These are phyloP conservation scores for Mucuna pruriens DNA, from an alignment of 306 rosid species.

Conservation along the genomic window DNA sequence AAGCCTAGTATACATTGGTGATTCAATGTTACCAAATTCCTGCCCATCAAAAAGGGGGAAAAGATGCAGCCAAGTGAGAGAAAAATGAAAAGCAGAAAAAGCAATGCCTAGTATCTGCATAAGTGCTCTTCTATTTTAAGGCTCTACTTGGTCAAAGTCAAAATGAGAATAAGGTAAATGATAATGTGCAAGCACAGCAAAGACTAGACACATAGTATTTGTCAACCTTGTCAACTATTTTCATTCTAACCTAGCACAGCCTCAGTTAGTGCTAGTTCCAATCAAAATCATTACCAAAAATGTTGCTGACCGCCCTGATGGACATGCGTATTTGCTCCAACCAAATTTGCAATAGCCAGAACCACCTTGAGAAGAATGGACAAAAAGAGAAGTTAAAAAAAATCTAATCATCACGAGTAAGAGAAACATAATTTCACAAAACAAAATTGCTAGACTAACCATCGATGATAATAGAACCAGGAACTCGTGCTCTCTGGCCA, in stretches of 20 bases:
- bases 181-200: constrained; percentile 1
- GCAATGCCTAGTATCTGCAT: constrained; percentile 4
- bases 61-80: not conserved
- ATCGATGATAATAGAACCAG: constrained; percentile 80
- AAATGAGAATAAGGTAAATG: constrained; percentile 13
- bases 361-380: constrained; percentile 62
- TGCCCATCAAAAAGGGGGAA: constrained; percentile 44
- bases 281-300: constrained; percentile 68
- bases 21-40: constrained; percentile 93
- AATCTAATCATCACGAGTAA: not conserved
- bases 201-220: not conserved
- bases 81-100: constrained; percentile 28
- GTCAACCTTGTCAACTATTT: constrained; percentile 22
- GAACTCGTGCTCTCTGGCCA: constrained; percentile 65
- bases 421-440: not conserved
- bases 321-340: constrained; percentile 73
- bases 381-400: not conserved
- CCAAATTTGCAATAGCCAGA: constrained; percentile 98
- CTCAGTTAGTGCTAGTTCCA: constrained; percentile 10
- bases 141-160: not conserved
- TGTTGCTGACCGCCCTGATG: constrained; percentile 76
- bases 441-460: constrained; percentile 53
- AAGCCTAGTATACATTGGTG: constrained; percentile 87
- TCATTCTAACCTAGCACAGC: not conserved
- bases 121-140: not conserved